phyloP scores from a whole-genome alignment of 768 basidiomycete genomes.

The Suillus subluteus region DNA sequence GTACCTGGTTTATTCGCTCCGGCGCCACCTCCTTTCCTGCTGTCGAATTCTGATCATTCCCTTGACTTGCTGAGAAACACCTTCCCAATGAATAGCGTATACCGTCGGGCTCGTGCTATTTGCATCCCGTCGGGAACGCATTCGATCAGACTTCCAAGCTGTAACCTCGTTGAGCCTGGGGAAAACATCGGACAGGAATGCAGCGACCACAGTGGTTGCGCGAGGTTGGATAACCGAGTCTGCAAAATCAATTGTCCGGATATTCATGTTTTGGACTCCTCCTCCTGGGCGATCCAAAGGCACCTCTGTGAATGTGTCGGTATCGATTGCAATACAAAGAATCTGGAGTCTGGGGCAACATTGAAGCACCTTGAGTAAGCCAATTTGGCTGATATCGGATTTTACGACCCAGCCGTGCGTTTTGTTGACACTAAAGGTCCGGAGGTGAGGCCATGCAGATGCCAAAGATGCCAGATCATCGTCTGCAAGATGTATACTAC shows the following conservation, averaged over 20 bases:
- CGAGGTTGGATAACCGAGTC: background rate
- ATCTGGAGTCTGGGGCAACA: background rate
- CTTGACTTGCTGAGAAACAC: background rate
- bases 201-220: background rate
- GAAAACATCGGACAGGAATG: conserved; percentile 5
- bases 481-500: background rate
- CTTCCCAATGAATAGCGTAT: background rate
- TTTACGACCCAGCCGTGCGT: background rate
- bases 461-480: background rate
- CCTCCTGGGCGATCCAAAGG: background rate
- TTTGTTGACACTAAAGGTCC: background rate
- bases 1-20: background rate
- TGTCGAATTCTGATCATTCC: conserved; percentile 3
- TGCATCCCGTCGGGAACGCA: background rate
- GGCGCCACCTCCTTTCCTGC: background rate
- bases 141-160: conserved; percentile 6
- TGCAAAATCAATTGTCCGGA: background rate
- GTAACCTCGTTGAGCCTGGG: background rate
- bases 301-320: background rate
- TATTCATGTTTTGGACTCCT: background rate
- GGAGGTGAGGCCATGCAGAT: background rate
- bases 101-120: background rate
- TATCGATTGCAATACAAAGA: background rate
- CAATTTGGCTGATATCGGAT: background rate
- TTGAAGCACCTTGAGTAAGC: background rate